phyloP scores from a whole-genome alignment of 1,139 yeast species.

The Lodderomyces parapsilosis region DNA sequence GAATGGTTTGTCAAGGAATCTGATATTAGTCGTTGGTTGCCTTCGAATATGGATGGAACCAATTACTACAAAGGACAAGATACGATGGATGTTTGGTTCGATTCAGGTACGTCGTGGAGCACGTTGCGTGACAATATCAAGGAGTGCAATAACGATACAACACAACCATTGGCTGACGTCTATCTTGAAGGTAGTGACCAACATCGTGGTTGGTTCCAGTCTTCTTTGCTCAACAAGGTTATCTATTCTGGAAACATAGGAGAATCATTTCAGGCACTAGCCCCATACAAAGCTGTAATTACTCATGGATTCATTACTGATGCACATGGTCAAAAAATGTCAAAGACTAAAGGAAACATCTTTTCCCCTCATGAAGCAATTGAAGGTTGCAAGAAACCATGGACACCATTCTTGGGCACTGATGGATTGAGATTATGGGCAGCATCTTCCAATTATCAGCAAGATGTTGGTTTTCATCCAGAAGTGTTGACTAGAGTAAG shows the following conservation, averaged over 20 bases:
- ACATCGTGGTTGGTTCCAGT: constrained; percentile 99
- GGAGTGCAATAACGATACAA: constrained; percentile 27
- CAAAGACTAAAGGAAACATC: constrained; percentile 86
- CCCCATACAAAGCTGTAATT: constrained; percentile 72
- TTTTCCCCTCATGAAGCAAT: constrained; percentile 68
- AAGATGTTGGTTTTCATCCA: constrained; percentile 75
- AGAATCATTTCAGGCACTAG: constrained; percentile 39
- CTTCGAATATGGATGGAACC: constrained; percentile 33
- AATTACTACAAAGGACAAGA: constrained; percentile 68
- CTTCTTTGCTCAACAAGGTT: constrained; percentile 79
- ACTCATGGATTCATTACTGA: constrained; percentile 96
- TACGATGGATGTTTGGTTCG: constrained; percentile 99
- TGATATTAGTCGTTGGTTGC: constrained; percentile 71
- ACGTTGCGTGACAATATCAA: constrained; percentile 36
- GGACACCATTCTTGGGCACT: constrained; percentile 73
- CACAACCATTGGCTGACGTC: constrained; percentile 59
- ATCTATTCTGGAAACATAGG: constrained; percentile 43
- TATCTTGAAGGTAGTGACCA: constrained; percentile 96
- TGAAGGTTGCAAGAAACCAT: constrained; percentile 57
- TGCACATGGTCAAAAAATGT: constrained; percentile 85
- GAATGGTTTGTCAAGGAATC: constrained; percentile 71
- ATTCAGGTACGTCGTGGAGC: constrained; percentile 93
- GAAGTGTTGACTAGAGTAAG: constrained; percentile 73
- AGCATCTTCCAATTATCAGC: constrained; percentile 83
- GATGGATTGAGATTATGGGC: constrained; percentile 93